Conservation (phyloP, 2,329 filamentous ascomycete species). For the Elsinoe batatas region DNA sequence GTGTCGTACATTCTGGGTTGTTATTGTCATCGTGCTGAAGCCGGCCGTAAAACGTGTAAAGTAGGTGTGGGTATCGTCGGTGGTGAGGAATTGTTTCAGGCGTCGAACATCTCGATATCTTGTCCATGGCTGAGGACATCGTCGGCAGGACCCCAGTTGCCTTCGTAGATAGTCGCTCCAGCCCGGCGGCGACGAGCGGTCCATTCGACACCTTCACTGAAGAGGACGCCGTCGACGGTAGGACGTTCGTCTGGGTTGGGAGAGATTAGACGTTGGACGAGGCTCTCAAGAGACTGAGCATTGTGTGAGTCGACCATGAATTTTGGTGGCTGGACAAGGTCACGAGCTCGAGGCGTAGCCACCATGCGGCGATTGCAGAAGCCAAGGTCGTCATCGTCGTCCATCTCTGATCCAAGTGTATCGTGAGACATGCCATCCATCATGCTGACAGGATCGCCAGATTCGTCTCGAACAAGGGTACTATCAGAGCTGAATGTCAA, state of each 20-base stretch:
- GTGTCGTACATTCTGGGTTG: constrained; percentile 9
- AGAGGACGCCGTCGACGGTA: constrained; percentile 61
- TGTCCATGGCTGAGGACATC: constrained; percentile 46
- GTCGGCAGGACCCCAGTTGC: constrained; percentile 80
- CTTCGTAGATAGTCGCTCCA: constrained; percentile 91
- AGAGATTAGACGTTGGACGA: constrained; percentile 82
- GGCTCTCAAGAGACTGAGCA: constrained; percentile 65
- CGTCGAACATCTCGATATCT: constrained; percentile 53
- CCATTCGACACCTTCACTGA: constrained; percentile 68
- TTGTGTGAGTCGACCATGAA: constrained; percentile 81
- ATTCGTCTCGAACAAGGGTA: constrained; percentile 62
- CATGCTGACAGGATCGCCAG: constrained; percentile 47
- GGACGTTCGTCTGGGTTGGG: constrained; percentile 66
- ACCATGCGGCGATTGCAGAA: constrained; percentile 22
- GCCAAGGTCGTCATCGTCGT: constrained; percentile 18
- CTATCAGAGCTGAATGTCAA: constrained; percentile 70
- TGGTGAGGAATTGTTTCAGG: constrained; percentile 18
- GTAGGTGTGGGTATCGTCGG: neutral
- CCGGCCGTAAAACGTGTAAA: neutral
- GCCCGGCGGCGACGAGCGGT: constrained; percentile 66
- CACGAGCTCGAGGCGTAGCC: constrained; percentile 25
- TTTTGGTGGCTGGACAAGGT: constrained; percentile 59
- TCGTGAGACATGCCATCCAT: constrained; percentile 7
- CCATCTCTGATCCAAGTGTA: constrained; percentile 22
- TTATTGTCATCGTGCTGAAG: neutral